Percentiles rank a stretch among this genome's conserved stretches.
These are phyloP conservation scores for Corinectria fuckeliana DNA, from an alignment of 2,329 filamentous ascomycete genomes.

Conservation along the genomic window DNA sequence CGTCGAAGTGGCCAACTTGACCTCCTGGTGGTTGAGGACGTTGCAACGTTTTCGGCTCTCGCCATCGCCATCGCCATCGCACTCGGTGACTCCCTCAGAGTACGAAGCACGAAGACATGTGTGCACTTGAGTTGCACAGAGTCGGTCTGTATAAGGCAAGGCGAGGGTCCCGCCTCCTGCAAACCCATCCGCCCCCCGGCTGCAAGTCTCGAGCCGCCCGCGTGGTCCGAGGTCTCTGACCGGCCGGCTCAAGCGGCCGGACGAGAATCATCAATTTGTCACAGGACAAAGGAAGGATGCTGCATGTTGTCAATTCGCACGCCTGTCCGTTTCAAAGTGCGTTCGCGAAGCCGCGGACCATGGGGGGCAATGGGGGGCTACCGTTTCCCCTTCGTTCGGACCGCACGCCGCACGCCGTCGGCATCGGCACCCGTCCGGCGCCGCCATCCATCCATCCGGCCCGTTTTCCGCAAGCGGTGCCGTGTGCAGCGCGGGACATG, in stretches of 20 bases:
- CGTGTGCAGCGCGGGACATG: background rate
- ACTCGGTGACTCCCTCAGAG: no score
- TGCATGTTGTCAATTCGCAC: background rate
- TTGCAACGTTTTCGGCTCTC: no score
- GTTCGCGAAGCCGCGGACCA: no score
- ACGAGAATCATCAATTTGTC: background rate
- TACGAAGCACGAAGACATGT: no score
- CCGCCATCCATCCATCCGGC: background rate
- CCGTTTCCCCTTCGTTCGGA: background rate
- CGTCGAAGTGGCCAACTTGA: background rate
- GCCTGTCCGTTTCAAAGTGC: slow-evolving; percentile 1
- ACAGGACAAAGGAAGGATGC: background rate
- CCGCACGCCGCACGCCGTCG: background rate
- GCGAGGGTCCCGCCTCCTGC: slow-evolving; percentile 1
- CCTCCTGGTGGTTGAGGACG: no score
- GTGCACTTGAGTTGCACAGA: background rate
- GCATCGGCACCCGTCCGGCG: background rate
- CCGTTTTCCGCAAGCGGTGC: background rate
- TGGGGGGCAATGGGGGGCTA: no score
- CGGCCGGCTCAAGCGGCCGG: background rate
- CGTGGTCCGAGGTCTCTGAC: background rate
- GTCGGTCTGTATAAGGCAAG: background rate
- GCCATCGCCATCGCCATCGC: no score
- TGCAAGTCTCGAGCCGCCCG: slow-evolving; percentile 10
- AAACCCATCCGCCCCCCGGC: slow-evolving; percentile 6